Conservation (phyloP, 805 yeast species). For the Sungouiella blattae region DNA sequence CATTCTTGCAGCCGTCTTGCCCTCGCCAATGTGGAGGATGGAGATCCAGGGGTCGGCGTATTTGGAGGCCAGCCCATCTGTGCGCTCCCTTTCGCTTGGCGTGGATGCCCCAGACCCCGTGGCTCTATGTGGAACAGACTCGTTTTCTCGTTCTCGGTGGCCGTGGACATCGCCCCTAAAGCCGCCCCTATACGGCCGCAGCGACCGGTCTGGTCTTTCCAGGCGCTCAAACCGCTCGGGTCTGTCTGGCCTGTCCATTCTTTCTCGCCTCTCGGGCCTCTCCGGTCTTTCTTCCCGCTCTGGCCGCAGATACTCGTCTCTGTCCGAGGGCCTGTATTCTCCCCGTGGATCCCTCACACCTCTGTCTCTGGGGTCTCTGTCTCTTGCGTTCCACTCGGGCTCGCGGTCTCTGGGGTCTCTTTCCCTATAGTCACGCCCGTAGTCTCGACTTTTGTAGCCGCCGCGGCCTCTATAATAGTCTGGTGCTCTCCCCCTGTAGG, state of each 20-base stretch:
- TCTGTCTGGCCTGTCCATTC: slow-evolving; percentile 1
- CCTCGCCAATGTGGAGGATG: slow-evolving; percentile 25
- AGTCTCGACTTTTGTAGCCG: neutral
- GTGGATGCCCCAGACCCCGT: no score
- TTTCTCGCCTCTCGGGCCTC: neutral
- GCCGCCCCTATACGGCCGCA: no score
- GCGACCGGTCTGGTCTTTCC: no score
- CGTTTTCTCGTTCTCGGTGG: no score
- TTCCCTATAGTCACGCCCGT: slow-evolving; percentile 1
- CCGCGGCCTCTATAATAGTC: neutral
- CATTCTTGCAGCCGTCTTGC: slow-evolving; percentile 20
- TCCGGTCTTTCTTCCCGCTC: neutral
- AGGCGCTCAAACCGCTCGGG: no score
- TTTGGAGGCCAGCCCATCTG: no score
- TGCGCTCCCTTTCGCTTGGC: slow-evolving; percentile 1
- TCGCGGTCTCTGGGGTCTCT: slow-evolving; percentile 2
- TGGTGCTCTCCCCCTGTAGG: neutral
- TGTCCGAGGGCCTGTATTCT: neutral
- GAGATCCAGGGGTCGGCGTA: slow-evolving; percentile 30
- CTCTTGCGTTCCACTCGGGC: no score
- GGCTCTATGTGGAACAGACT: no score
- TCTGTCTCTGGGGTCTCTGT: slow-evolving; percentile 2
- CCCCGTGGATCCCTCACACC: neutral
- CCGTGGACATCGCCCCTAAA: no score
- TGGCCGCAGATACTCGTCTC: neutral